A percentile compares a stretch with the other conserved stretches of the same genome.
Evolutionary conservation across 2,329 filamentous ascomycete species (phyloP).

Genomic region (Paecilomyces niveus): DNA sequence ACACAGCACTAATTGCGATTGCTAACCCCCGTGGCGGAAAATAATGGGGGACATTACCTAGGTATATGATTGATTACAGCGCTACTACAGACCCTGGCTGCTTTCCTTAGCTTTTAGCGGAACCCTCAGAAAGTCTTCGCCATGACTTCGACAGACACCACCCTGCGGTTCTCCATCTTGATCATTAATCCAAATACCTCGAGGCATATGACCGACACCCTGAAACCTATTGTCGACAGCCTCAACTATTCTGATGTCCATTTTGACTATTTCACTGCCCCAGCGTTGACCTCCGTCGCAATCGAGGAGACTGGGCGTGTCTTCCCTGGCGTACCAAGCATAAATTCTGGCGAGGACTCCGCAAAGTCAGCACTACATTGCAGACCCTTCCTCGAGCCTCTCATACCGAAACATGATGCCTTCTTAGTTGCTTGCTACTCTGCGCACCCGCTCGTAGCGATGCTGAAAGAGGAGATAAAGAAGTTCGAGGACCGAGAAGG

Average conservation of each 20-base stretch:
- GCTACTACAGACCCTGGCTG: not conserved
- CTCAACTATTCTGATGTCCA: constrained; percentile 30
- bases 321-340: constrained; percentile 58
- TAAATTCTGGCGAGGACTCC: constrained; percentile 69
- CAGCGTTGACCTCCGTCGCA: constrained; percentile 18
- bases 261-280: constrained; percentile 35
- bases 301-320: constrained; percentile 19
- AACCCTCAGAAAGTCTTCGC: not conserved
- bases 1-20: not conserved
- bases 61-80: not conserved
- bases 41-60: not conserved
- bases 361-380: constrained; percentile 56
- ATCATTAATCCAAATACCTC: constrained; percentile 42
- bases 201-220: constrained; percentile 35
- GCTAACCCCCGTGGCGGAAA: not conserved
- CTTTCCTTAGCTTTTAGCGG: not conserved
- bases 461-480: constrained; percentile 45
- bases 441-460: constrained; percentile 66
- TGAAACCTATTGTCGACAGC: constrained; percentile 32
- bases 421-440: constrained; percentile 86
- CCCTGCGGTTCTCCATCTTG: constrained; percentile 23
- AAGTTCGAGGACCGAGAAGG: constrained; percentile 12
- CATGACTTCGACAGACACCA: constrained; percentile 2
- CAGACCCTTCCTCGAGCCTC: constrained; percentile 45
- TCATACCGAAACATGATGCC: constrained; percentile 51